Conservation (phyloP, 1,284 basidiomycete genomes). For the Apiotrichum domesticum region DNA sequence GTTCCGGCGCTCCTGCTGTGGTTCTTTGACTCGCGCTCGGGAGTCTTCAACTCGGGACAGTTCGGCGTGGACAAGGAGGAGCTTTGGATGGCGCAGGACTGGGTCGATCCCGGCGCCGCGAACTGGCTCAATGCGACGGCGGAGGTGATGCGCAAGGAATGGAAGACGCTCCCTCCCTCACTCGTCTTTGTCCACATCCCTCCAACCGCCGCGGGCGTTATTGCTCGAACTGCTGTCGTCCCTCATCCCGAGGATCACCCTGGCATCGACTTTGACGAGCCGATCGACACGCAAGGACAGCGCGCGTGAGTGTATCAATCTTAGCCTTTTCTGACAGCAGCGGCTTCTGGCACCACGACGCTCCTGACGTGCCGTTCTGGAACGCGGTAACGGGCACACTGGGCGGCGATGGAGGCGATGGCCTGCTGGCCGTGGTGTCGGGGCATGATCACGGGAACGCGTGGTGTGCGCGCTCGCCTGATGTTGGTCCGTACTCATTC, state of each 20-base stretch:
- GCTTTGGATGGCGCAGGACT: slow-evolving; percentile 13
- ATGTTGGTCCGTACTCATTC: slow-evolving; percentile 10
- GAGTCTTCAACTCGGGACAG: slow-evolving; percentile 11
- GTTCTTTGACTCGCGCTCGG: slow-evolving; percentile 21
- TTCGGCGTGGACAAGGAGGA: slow-evolving; percentile 5
- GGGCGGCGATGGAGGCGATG: slow-evolving; percentile 1
- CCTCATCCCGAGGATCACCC: slow-evolving; percentile 1
- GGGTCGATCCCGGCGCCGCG: slow-evolving; percentile 18
- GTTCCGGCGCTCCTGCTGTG: slow-evolving; percentile 20
- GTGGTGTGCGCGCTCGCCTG: slow-evolving; percentile 19
- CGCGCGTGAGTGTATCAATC: not conserved
- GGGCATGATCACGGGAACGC: slow-evolving; percentile 27
- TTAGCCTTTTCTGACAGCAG: not conserved
- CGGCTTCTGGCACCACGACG: not conserved
- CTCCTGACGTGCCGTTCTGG: slow-evolving; percentile 10
- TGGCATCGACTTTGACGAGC: slow-evolving; percentile 9
- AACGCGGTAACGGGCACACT: slow-evolving; percentile 4
- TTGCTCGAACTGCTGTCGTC: not conserved
- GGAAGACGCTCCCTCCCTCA: slow-evolving; percentile 14
- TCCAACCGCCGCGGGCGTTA: not conserved
- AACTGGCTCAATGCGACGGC: slow-evolving; percentile 7
- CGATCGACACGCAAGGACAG: slow-evolving; percentile 1
- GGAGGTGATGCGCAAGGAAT: not conserved
- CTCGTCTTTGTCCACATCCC: slow-evolving; percentile 23
- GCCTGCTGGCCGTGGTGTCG: slow-evolving; percentile 13